Evolutionary conservation across 257 asterid genomes (phyloP).

Genomic region (Solanum tacnaense): DNA sequence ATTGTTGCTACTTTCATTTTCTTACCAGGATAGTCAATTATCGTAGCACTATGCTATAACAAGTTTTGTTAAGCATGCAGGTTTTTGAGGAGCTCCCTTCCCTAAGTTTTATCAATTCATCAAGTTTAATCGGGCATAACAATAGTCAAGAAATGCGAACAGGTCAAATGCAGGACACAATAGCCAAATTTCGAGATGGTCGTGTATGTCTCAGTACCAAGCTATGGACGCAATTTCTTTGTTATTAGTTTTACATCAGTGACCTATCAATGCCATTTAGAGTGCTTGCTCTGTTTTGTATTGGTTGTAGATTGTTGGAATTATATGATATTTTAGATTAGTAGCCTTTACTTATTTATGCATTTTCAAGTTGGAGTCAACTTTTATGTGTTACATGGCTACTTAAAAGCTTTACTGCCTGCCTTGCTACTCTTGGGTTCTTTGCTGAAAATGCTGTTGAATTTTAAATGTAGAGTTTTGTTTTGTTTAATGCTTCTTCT

Average conservation of each 20-base stretch:
- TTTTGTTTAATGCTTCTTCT: background rate
- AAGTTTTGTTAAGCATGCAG: slow-evolving; percentile 32
- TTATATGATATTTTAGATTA: background rate
- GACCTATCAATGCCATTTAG: background rate
- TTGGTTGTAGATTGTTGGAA: background rate
- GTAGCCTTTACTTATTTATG: background rate
- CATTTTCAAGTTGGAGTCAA: background rate
- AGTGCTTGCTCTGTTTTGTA: background rate
- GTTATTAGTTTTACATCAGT: background rate
- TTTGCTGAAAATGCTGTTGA: background rate
- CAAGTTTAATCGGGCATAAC: slow-evolving; percentile 93
- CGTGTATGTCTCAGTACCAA: slow-evolving; percentile 56
- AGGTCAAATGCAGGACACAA: slow-evolving; percentile 93
- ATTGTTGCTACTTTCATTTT: background rate
- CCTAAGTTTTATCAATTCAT: slow-evolving; percentile 74
- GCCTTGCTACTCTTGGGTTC: background rate
- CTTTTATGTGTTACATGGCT: background rate
- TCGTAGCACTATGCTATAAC: slow-evolving; percentile 6
- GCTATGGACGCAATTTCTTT: background rate
- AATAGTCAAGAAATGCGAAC: slow-evolving; percentile 98
- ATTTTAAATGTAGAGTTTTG: background rate
- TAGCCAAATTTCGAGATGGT: slow-evolving; percentile 91
- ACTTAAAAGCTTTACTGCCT: background rate
- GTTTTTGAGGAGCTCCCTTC: slow-evolving; percentile 93
- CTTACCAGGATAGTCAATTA: background rate